Conservation (phyloP, 306 rosid genomes). For the Corylus americana region DNA sequence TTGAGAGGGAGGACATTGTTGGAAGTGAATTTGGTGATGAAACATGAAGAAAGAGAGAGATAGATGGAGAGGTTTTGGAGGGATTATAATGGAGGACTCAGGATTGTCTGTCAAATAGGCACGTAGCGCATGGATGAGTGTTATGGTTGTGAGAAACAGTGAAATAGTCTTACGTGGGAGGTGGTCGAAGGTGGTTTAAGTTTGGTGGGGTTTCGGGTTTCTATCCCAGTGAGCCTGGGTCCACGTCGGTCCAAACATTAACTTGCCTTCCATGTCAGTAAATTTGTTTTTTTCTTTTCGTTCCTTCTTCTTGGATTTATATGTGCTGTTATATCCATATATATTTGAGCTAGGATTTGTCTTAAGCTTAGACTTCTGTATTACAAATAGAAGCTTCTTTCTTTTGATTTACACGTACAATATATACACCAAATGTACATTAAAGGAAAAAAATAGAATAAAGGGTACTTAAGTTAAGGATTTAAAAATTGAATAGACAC, state of each 20-base stretch:
- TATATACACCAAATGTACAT: too few relatives aligned
- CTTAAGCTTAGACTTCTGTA: too few relatives aligned
- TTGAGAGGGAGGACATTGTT: constrained; percentile 15
- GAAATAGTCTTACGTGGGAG: not conserved
- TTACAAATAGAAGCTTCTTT: too few relatives aligned
- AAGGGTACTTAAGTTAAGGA: too few relatives aligned
- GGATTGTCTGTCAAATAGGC: not conserved
- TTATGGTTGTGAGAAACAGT: not conserved
- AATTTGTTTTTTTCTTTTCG: too few relatives aligned
- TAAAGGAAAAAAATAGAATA: too few relatives aligned
- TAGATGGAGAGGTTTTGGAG: not conserved
- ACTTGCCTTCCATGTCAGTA: constrained; percentile 5
- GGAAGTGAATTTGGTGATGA: not conserved
- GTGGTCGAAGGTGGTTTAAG: not conserved
- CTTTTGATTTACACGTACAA: too few relatives aligned
- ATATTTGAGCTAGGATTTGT: too few relatives aligned
- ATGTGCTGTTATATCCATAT: too few relatives aligned
- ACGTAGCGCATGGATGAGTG: not conserved
- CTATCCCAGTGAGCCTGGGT: not conserved
- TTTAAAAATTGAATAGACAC: too few relatives aligned
- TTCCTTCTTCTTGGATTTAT: too few relatives aligned
- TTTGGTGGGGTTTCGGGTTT: not conserved
- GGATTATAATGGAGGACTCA: not conserved
- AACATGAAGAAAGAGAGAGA: not conserved
- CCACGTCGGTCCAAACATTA: not conserved